phyloP scores from a whole-genome alignment of 352 stramenopile genomes.

The Globisporangium ultimum region DNA sequence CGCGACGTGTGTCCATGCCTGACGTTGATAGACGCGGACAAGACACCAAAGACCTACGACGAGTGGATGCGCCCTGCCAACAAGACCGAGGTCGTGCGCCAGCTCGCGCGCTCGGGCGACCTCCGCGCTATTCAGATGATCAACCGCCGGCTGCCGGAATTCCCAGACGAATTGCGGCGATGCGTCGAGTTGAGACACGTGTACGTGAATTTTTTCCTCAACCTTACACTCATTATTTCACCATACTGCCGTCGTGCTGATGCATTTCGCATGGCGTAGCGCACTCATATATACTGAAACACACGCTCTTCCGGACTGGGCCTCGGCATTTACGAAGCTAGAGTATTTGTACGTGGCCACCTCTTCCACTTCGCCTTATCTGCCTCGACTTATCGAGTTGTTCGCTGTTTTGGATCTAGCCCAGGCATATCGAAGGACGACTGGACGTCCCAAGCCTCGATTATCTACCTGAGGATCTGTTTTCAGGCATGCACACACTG shows the following conservation, averaged over 20 bases:
- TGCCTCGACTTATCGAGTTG: no score
- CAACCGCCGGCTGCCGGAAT: constrained; percentile 19
- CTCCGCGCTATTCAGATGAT: constrained; percentile 32
- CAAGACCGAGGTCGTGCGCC: not conserved
- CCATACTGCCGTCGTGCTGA: no score
- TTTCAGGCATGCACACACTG: constrained; percentile 22
- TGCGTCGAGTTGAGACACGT: constrained; percentile 29
- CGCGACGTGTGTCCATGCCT: not conserved
- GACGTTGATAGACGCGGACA: not conserved
- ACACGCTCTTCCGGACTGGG: constrained; percentile 16
- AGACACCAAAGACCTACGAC: not conserved
- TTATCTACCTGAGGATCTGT: constrained; percentile 20
- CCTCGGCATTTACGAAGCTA: constrained; percentile 18
- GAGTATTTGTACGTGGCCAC: constrained; percentile 30
- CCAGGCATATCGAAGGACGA: constrained; percentile 27
- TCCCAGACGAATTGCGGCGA: constrained; percentile 16
- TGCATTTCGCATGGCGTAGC: constrained; percentile 4
- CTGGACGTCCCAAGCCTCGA: not conserved
- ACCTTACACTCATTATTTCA: no score
- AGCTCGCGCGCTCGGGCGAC: constrained; percentile 5
- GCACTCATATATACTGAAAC: constrained; percentile 23
- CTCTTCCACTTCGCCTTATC: no score
- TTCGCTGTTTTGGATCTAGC: not conserved
- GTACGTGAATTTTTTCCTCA: constrained; percentile 15
- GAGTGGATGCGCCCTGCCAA: constrained; percentile 3